Conservation (phyloP, 2,329 filamentous ascomycete genomes). For the Neospermospora avenae region DNA sequence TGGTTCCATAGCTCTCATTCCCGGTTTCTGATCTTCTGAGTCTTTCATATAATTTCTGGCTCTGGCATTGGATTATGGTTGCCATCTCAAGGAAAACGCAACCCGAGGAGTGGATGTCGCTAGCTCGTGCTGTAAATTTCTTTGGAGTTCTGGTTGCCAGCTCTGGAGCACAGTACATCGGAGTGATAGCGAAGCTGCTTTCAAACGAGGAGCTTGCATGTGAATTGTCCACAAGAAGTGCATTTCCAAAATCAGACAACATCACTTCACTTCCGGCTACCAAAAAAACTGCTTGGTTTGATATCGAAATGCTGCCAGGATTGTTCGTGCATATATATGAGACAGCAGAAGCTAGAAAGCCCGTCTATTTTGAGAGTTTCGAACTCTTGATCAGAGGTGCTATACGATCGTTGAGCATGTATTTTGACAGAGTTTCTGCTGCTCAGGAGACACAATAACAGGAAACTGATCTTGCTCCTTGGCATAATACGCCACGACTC, state of each 20-base stretch:
- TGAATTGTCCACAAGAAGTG: not conserved
- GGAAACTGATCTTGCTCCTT: constrained; percentile 7
- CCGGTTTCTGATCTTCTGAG: not conserved
- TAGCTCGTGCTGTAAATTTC: not conserved
- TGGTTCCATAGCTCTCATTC: not conserved
- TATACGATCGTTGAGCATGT: not conserved
- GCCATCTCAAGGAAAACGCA: constrained; percentile 12
- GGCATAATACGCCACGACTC: constrained; percentile 4
- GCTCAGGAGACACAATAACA: constrained; percentile 10
- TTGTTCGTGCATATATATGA: constrained; percentile 8
- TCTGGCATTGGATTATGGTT: constrained; percentile 5
- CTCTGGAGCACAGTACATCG: constrained; percentile 12
- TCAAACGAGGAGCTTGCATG: not conserved
- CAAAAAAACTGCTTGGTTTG: constrained; percentile 11
- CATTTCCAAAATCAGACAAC: constrained; percentile 9
- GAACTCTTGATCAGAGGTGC: not conserved
- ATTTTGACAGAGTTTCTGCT: constrained; percentile 1
- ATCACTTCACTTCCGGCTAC: not conserved
- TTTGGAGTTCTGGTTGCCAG: not conserved
- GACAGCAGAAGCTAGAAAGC: constrained; percentile 4
- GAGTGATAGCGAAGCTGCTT: constrained; percentile 4
- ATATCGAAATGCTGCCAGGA: constrained; percentile 12
- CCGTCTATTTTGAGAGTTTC: constrained; percentile 8
- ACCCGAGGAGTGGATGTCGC: constrained; percentile 9
- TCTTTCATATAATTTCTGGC: not conserved